phyloP scores from a whole-genome alignment of 345 rosid genomes.

The Conringia planisiliqua region DNA sequence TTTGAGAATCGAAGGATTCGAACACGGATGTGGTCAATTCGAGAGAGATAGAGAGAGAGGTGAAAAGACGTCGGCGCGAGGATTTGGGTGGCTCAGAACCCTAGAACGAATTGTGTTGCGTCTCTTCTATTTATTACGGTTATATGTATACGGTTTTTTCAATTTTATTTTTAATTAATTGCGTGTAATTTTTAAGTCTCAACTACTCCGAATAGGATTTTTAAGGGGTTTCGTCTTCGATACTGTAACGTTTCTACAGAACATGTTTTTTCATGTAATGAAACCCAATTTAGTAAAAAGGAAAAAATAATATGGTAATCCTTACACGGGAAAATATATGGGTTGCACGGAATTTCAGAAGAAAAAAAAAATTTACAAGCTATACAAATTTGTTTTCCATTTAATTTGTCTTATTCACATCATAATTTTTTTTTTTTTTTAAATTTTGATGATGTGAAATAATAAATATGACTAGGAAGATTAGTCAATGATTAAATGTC shows the following conservation, averaged over 20 bases:
- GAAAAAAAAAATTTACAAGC: neutral
- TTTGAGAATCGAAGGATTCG: neutral
- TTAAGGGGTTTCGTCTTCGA: neutral
- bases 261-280: neutral
- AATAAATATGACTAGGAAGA: too few relatives aligned
- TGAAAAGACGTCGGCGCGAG: constrained; percentile 8
- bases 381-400: too few relatives aligned
- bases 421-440: too few relatives aligned
- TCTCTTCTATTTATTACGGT: neutral
- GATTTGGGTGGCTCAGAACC: constrained; percentile 5
- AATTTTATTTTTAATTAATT: neutral
- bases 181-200: neutral
- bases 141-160: neutral
- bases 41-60: neutral
- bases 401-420: too few relatives aligned
- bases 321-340: too few relatives aligned
- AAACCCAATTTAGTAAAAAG: neutral
- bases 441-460: too few relatives aligned
- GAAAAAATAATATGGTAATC: too few relatives aligned
- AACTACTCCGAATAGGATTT: neutral
- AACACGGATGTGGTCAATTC: neutral
- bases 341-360: neutral
- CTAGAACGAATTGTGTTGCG: neutral
- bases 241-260: constrained; percentile 7
- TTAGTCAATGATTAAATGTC: too few relatives aligned